Base-by-base conservation (phyloP, 1,284 basidiomycete species). In the Phaffia rhodozyma region DNA sequence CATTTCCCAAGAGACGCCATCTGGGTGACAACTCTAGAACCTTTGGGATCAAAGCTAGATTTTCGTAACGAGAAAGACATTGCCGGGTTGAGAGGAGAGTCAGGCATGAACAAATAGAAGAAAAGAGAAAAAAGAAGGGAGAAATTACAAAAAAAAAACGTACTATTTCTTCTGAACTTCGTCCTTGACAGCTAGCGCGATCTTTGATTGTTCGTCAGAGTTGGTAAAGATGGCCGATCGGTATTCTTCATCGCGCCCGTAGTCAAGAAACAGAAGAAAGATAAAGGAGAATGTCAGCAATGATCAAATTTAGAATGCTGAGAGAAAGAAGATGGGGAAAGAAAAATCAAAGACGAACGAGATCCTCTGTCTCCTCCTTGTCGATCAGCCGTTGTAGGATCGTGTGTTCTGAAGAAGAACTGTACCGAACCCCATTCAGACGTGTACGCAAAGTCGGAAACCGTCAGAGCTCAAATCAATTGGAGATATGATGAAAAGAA, bases 371-470 rank as follows among this genome's bases (percentile, higher is more conserved):
- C 90, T 1, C 75, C 80, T 21, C 91, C 91, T 73, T 93, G 91
- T 21, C 79, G 76, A 74, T 93, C 84, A 57, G 81, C 71, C 0
- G 88, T 89, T 29, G 91, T 96, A 1, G 94, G 91, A 71, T 97
- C 92, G 73, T 98, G 94, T 0, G 89, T 93, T 55, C 93, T 83
- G 75, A 90, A 93, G 76, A 93, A 92, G 79, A 91, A 92, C 76
- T 94, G 91, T 84, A 73, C 18, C 25, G 25, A 13, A 27, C 2
- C 2, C 55, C 27, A 21, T 29, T 2, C 27, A 25, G 13, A 47
- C 2, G 27, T 30, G 34, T 50, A 38, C 5, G 55, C 34, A 2
- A 50, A 25, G 55, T 11, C 11, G 34, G 21, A 38, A 5, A 21
- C n/a, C 67, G 27, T 61, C 47, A 29, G 21, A 51, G 23, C 7